Evolutionary conservation across 805 yeast genomes (phyloP).

Genomic region (Wickerhamiella slavikovae): DNA sequence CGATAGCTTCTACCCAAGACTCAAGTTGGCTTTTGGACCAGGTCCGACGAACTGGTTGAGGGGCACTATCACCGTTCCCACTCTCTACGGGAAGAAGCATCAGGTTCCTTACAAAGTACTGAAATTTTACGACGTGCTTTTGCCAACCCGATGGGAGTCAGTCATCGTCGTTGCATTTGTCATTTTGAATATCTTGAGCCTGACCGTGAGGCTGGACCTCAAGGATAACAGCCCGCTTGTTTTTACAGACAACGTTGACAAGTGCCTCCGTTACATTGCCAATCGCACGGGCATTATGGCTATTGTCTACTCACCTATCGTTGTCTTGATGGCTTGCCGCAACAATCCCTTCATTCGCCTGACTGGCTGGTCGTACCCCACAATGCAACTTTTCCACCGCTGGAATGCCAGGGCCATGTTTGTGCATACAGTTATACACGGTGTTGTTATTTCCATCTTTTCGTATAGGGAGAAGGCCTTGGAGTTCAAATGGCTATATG

Average conservation of each 20-base stretch:
- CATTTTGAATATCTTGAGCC: conserved; percentile 14
- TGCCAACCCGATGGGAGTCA: conserved; percentile 26
- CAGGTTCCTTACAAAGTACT: conserved; percentile 12
- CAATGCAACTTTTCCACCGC: conserved; percentile 40
- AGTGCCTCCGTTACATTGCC: conserved; percentile 17
- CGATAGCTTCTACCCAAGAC: conserved; percentile 12
- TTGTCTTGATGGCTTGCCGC: conserved; percentile 42
- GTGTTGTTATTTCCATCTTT: conserved; percentile 15
- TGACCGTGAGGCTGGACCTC: conserved; percentile 9
- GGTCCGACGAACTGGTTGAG: conserved; percentile 9
- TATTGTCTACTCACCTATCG: conserved; percentile 27
- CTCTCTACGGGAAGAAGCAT: conserved; percentile 14
- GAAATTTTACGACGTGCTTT: conserved; percentile 6
- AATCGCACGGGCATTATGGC: conserved; percentile 30
- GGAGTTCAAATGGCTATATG: conserved; percentile 13
- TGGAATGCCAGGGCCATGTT: conserved; percentile 31
- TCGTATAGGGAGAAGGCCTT: conserved; percentile 10
- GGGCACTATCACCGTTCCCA: conserved; percentile 16
- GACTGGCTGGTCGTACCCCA: conserved; percentile 41
- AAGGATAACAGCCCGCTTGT: conserved; percentile 9
- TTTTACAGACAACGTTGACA: conserved; percentile 20
- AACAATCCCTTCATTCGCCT: conserved; percentile 44
- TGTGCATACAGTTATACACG: conserved; percentile 27
- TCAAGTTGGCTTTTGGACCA: conserved; percentile 13
- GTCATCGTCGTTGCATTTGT: conserved; percentile 19